Evolutionary conservation across 2,329 filamentous ascomycete species (phyloP).

Genomic region (Teratosphaeria viscida): DNA sequence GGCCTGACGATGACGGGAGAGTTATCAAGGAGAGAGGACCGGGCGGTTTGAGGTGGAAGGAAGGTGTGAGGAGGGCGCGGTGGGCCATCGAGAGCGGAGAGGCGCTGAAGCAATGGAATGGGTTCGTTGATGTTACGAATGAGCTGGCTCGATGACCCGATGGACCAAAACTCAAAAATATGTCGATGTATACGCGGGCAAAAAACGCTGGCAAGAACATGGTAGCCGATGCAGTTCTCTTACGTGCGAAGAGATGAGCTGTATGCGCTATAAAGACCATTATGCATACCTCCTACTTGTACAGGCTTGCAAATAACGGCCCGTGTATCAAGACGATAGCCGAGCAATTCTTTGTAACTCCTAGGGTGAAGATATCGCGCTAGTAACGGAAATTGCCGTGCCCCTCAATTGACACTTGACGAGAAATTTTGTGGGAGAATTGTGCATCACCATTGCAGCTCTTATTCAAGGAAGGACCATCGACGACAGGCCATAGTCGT

Average conservation of each 20-base stretch:
- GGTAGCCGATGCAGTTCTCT: too few species aligned
- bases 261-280: too few species aligned
- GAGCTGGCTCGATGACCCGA: not conserved
- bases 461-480: not conserved
- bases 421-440: not conserved
- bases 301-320: too few species aligned
- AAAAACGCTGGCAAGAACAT: too few species aligned
- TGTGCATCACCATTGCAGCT: not conserved
- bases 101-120: slow-evolving; percentile 71
- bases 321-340: too few species aligned
- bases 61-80: slow-evolving; percentile 74
- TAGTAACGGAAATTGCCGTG: not conserved
- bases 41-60: slow-evolving; percentile 85
- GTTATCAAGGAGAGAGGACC: slow-evolving; percentile 76
- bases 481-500: slow-evolving; percentile 23
- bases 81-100: slow-evolving; percentile 82
- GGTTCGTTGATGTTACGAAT: slow-evolving; percentile 77
- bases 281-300: too few species aligned
- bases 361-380: not conserved
- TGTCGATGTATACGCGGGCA: too few species aligned
- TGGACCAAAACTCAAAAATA: too few species aligned
- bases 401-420: not conserved
- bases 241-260: too few species aligned
- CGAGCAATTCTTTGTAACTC: too few species aligned
- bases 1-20: slow-evolving; percentile 65